These are phyloP conservation scores for Raddia distichophylla DNA, from an alignment of 176 grass and related monocot species.

Conservation along the genomic window DNA sequence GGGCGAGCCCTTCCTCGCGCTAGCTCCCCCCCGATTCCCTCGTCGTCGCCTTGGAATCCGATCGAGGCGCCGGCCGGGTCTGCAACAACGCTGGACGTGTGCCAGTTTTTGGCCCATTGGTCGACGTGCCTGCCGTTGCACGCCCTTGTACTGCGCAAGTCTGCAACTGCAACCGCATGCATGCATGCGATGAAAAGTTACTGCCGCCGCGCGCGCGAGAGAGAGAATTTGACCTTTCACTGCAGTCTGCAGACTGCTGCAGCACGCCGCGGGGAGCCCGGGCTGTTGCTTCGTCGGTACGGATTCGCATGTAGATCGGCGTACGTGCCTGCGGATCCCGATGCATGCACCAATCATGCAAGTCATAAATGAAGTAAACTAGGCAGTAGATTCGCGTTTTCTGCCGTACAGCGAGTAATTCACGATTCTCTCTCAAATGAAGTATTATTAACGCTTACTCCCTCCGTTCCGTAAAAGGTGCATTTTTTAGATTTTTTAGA, in stretches of 20 bases:
- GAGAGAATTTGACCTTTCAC: not conserved
- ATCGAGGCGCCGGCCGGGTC: slow-evolving; percentile 11
- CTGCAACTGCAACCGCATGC: not conserved
- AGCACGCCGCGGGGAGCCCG: no score
- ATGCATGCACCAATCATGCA: slow-evolving; percentile 22
- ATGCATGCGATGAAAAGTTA: slow-evolving; percentile 15
- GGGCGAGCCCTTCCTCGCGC: not conserved
- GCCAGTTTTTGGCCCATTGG: not conserved
- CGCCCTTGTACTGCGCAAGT: not conserved
- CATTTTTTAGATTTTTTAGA: no score
- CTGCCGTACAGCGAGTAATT: no score
- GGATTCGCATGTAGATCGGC: slow-evolving; percentile 27
- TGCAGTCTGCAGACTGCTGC: not conserved
- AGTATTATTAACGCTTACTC: no score
- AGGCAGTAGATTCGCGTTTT: no score
- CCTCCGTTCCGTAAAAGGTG: no score
- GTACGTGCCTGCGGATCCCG: slow-evolving; percentile 32
- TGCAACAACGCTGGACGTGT: not conserved
- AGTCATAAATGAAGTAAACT: no score
- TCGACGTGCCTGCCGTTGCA: not conserved
- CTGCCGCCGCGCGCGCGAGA: not conserved
- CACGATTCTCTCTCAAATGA: no score
- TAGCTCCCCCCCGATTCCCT: not conserved
- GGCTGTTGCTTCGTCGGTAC: not conserved
- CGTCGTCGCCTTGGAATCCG: slow-evolving; percentile 8